Percentiles rank a stretch among this genome's conserved stretches.
These are phyloP conservation scores for Carpinus fangiana DNA, from an alignment of 306 rosid genomes.

Conservation along the genomic window DNA sequence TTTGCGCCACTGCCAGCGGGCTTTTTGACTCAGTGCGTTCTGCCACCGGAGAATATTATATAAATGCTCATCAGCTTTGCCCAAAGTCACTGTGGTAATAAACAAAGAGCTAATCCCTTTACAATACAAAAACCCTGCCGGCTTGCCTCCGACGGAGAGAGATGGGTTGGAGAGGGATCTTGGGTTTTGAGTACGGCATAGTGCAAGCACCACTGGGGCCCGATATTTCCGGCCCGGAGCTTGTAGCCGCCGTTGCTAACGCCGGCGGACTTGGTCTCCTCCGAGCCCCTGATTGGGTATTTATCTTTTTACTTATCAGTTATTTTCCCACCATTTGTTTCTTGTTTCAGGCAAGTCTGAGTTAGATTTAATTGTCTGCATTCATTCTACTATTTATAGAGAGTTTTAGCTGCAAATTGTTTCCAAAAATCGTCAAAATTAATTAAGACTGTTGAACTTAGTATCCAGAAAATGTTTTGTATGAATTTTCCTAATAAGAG, in stretches of 20 bases:
- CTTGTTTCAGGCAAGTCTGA: background rate
- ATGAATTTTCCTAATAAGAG: too few relatives aligned
- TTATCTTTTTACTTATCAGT: background rate
- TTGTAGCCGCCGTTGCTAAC: conserved; percentile 54
- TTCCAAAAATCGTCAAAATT: too few relatives aligned
- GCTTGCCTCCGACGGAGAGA: background rate
- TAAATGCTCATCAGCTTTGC: too few relatives aligned
- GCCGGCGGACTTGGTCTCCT: conserved; percentile 55
- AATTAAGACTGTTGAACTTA: too few relatives aligned
- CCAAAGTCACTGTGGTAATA: too few relatives aligned
- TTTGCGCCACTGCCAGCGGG: too few relatives aligned
- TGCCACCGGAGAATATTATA: too few relatives aligned
- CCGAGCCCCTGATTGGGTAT: conserved; percentile 49
- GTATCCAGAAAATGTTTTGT: too few relatives aligned
- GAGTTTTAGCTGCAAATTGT: too few relatives aligned
- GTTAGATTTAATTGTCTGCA: background rate
- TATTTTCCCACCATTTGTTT: background rate
- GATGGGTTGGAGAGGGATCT: conserved; percentile 45
- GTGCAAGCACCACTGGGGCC: conserved; percentile 59
- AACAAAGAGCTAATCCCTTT: too few relatives aligned
- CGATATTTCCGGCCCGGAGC: conserved; percentile 50
- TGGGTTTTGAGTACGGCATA: conserved; percentile 44
- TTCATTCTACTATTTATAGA: background rate
- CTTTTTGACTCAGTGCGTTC: too few relatives aligned
- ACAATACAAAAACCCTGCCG: too few relatives aligned